Base-by-base conservation (phyloP, 805 yeast species). In the Starmerella vaccinii region DNA sequence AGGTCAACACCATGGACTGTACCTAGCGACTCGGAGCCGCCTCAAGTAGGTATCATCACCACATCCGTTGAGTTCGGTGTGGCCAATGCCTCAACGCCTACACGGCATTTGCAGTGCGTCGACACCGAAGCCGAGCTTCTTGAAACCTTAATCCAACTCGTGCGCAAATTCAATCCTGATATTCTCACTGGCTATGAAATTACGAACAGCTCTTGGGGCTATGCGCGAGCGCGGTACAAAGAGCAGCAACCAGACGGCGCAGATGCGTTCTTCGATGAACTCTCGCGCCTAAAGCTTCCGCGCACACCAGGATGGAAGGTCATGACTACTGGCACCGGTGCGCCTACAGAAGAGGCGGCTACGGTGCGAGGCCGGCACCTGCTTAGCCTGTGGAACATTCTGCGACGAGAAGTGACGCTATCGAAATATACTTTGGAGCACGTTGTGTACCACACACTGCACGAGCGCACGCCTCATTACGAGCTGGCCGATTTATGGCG, bases 201-300 rank as follows among this genome's bases (percentile, higher is more conserved):
- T 5, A 84, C 86, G 55, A 68, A 80, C 0, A 59, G 76, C 0
- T 85, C 97, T 0, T 90, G 97, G 97, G 97, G 98, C 0, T 92
- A 84, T 60, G 48, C 89, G 0, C 72, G 84, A 23, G 92, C 84
- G 47, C 64, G 98, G 24, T 63, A 61, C 42, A 19, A 32, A 3
- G 13, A 19, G n/a, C 39, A 55, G 19, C 34, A 41, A 9, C 52
- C 46, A 3, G 48, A 35, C 18, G 23, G 16, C 4, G 15, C 9
- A 5, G 52, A 49, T 3, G 10, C 44, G 10, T 47, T 57, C 32
- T 55, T 19, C 37, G 46, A 22, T 27, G 49, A 50, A 16, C 38
- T 59, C 15, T 59, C 60, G 3, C 41, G 61, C 13, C 51, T 57
- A 4, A n/a, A 32, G n/a, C 39, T 27, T 5, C 19, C 50, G 23